phyloP scores from a whole-genome alignment of 371 early-diverging fungal species.

The Mortierella sp. region DNA sequence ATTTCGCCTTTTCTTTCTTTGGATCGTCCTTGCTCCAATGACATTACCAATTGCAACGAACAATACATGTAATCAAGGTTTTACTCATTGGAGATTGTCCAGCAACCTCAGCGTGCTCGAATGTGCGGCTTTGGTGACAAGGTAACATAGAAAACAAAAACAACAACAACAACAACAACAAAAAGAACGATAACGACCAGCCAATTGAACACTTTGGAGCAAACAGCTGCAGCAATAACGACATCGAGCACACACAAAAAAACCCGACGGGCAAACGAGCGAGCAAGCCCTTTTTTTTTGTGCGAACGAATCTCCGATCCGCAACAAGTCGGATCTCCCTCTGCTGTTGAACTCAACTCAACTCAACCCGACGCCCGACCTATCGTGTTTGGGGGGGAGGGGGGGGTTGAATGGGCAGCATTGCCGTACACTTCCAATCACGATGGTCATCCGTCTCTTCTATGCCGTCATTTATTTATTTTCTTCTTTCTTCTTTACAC shows the following conservation, averaged over 20 bases:
- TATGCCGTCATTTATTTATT: neutral
- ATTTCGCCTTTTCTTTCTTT: neutral
- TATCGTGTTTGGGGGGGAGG: neutral
- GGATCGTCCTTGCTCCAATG: neutral
- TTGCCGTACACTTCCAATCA: neutral
- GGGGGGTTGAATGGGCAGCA: neutral
- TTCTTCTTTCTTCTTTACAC: neutral
- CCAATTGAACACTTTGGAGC: neutral
- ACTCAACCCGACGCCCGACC: neutral
- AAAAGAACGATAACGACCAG: slow-evolving; percentile 57
- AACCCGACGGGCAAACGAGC: too few relatives aligned
- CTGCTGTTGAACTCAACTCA: neutral
- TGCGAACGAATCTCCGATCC: slow-evolving; percentile 5
- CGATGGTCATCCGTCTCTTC: neutral
- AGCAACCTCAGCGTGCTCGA: slow-evolving; percentile 80
- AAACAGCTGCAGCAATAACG: neutral
- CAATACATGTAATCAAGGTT: slow-evolving; percentile 4
- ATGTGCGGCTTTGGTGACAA: slow-evolving; percentile 88
- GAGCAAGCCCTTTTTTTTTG: neutral
- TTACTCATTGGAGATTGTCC: slow-evolving; percentile 59
- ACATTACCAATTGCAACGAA: neutral
- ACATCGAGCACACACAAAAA: neutral
- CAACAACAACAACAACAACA: neutral
- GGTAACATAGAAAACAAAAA: slow-evolving; percentile 9
- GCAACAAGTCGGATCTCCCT: neutral